Evolutionary conservation across 805 yeast species (phyloP).

Genomic region (Candida suzukii): DNA sequence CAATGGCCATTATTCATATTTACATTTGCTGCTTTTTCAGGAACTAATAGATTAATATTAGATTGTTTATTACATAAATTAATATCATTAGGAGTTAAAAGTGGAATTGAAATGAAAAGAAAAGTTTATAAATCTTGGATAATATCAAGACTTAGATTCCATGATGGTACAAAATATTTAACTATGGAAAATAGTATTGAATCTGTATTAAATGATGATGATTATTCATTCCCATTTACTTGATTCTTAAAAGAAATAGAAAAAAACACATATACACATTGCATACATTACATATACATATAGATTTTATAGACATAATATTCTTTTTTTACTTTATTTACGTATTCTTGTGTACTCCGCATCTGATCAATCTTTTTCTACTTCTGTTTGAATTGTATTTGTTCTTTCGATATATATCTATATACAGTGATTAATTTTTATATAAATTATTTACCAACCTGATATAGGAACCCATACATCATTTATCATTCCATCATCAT

Average conservation of each 20-base stretch:
- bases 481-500: constrained; percentile 38
- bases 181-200: not conserved
- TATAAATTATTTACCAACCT: constrained; percentile 39
- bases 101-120: constrained; percentile 16
- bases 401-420: too few species aligned
- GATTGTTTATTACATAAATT: constrained; percentile 19
- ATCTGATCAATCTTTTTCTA: too few species aligned
- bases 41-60: constrained; percentile 18
- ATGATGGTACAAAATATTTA: not conserved
- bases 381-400: too few species aligned
- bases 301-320: not conserved
- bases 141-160: constrained; percentile 13
- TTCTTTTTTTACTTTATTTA: too few species aligned
- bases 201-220: not conserved
- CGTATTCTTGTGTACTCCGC: too few species aligned
- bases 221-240: not conserved
- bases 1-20: constrained; percentile 22
- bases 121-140: constrained; percentile 21
- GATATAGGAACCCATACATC: constrained; percentile 64
- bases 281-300: too few species aligned
- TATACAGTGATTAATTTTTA: too few species aligned
- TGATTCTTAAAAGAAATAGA: not conserved
- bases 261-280: too few species aligned
- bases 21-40: constrained; percentile 17
- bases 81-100: constrained; percentile 18